Percentiles rank a stretch among this genome's conserved stretches.
Evolutionary conservation across 2,329 filamentous ascomycete genomes (phyloP).

Genomic region (Phoma herbarum): DNA sequence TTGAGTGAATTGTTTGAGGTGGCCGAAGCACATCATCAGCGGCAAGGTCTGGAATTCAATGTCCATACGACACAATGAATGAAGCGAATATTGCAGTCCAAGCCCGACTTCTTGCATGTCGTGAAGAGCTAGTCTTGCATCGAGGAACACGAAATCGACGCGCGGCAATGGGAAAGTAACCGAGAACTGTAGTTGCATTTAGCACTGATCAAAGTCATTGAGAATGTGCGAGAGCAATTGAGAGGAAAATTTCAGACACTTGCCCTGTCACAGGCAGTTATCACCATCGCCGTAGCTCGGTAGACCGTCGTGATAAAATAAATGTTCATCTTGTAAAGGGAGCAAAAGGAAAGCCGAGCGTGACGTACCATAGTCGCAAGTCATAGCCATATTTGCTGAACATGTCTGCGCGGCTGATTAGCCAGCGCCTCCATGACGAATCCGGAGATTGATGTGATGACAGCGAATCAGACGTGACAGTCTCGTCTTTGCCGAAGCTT

Average conservation of each 20-base stretch:
- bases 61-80: neutral
- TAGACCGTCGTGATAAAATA: constrained; percentile 82
- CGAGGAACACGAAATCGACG: constrained; percentile 6
- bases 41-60: neutral
- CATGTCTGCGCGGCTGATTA: constrained; percentile 31
- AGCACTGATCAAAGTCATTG: constrained; percentile 10
- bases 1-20: neutral
- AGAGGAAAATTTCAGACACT: constrained; percentile 42
- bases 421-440: constrained; percentile 27
- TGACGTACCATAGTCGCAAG: constrained; percentile 23
- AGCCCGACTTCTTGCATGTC: constrained; percentile 15
- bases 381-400: neutral
- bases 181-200: constrained; percentile 12
- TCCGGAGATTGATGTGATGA: constrained; percentile 27
- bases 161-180: too few species aligned
- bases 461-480: constrained; percentile 48
- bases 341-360: neutral
- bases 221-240: neutral
- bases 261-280: constrained; percentile 79
- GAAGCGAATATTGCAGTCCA: neutral
- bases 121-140: constrained; percentile 21
- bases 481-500: constrained; percentile 69
- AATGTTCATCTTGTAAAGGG: constrained; percentile 53
- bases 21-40: neutral
- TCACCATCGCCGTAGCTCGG: constrained; percentile 85